A percentile compares a stretch with the other conserved stretches of the same genome.
phyloP scores from a whole-genome alignment of 352 stramenopile species.

The Blastocystis sp. region DNA sequence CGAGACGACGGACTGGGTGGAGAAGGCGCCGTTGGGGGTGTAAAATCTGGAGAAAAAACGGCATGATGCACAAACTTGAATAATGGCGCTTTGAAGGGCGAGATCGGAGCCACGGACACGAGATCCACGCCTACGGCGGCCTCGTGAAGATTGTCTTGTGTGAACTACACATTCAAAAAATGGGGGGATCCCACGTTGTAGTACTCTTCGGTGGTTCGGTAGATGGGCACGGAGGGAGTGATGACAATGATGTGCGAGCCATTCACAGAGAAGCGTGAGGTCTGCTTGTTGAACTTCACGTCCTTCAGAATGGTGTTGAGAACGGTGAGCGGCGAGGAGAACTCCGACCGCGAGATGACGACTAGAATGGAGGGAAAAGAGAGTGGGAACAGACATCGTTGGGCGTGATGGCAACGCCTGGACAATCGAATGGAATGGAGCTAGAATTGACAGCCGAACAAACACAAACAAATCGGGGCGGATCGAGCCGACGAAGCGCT shows the following conservation, averaged over 20 bases:
- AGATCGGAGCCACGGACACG: slow-evolving; percentile 45
- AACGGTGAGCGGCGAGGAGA: slow-evolving; percentile 2
- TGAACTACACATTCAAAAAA: background rate
- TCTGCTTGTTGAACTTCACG: slow-evolving; percentile 44
- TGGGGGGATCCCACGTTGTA: slow-evolving; percentile 9
- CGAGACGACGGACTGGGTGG: background rate
- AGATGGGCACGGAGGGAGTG: slow-evolving; percentile 42
- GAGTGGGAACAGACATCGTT: slow-evolving; percentile 1
- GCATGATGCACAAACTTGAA: background rate
- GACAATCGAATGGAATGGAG: slow-evolving; percentile 8
- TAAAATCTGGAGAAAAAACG: background rate
- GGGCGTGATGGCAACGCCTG: background rate
- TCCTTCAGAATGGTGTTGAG: slow-evolving; percentile 51
- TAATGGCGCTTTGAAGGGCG: slow-evolving; percentile 46
- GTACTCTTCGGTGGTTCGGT: background rate
- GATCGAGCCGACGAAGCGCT: slow-evolving; percentile 23
- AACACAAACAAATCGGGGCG: background rate
- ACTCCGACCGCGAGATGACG: slow-evolving; percentile 1
- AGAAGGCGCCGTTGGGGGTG: background rate
- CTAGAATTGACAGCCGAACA: background rate
- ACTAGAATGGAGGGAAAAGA: slow-evolving; percentile 5
- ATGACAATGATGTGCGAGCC: slow-evolving; percentile 61
- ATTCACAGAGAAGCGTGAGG: slow-evolving; percentile 26
- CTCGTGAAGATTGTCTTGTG: slow-evolving; percentile 49
- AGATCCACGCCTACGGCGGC: slow-evolving; percentile 59